These are phyloP conservation scores for Cladosporium velox DNA, from an alignment of 2,329 filamentous ascomycete genomes.

Conservation along the genomic window DNA sequence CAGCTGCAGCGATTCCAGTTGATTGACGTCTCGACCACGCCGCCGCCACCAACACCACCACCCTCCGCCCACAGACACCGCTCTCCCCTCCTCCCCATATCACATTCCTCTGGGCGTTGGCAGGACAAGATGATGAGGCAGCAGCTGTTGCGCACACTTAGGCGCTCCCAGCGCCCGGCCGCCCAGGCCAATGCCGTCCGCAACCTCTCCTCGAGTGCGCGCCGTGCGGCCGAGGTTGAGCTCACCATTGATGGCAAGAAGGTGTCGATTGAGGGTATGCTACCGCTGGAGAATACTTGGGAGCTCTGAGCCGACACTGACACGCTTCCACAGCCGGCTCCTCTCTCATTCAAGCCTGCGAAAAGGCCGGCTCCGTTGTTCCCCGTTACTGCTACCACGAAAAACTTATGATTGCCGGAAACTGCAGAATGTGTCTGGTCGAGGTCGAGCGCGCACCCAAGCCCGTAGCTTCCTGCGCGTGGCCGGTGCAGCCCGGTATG, in stretches of 20 bases:
- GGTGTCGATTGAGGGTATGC: constrained; percentile 90
- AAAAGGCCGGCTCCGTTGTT: constrained; percentile 89
- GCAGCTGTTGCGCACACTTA: constrained; percentile 64
- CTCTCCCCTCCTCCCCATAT: constrained; percentile 25
- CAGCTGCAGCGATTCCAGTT: constrained; percentile 31
- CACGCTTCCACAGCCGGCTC: constrained; percentile 70
- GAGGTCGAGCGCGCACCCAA: constrained; percentile 97
- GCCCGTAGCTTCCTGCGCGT: constrained; percentile 96
- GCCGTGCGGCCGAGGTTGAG: constrained; percentile 87
- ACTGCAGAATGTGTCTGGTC: constrained; percentile 99
- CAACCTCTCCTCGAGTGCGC: constrained; percentile 77
- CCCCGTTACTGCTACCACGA: constrained; percentile 99
- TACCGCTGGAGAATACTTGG: constrained; percentile 22
- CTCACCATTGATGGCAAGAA: constrained; percentile 97
- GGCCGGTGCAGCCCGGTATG: constrained; percentile 98
- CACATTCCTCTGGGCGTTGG: constrained; percentile 24
- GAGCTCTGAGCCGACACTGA: constrained; percentile 19
- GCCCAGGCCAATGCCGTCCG: constrained; percentile 60
- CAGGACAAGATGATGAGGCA: constrained; percentile 60
- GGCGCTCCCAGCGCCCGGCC: constrained; percentile 56
- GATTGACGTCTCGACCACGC: constrained; percentile 20
- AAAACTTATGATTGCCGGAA: constrained; percentile 99
- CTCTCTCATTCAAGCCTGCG: constrained; percentile 97
- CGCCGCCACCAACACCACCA: constrained; percentile 19
- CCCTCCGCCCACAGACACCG: constrained; percentile 6